Conservation (phyloP, 2,329 filamentous ascomycete species). For the Colletotrichum liaoningense region DNA sequence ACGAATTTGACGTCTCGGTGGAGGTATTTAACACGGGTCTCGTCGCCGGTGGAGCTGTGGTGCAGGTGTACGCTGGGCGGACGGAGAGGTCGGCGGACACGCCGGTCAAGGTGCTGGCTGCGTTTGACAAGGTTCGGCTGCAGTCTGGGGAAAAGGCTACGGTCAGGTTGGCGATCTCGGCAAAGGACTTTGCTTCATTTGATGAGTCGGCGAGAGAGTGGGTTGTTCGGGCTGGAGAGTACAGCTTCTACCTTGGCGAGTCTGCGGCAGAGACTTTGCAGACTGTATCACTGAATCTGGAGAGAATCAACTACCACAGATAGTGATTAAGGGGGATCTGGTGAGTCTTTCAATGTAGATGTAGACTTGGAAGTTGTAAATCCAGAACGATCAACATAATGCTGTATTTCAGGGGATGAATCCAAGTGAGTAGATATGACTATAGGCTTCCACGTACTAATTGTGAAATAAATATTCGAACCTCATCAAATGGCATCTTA, state of each 20-base stretch:
- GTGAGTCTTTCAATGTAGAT: neutral
- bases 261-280: constrained; percentile 40
- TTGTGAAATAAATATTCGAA: too few species aligned
- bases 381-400: too few species aligned
- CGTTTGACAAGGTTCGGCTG: constrained; percentile 44
- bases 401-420: too few species aligned
- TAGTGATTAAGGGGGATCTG: neutral
- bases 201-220: constrained; percentile 40
- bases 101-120: constrained; percentile 45
- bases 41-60: constrained; percentile 61
- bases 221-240: constrained; percentile 42
- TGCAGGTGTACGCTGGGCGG: constrained; percentile 63
- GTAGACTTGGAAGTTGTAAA: too few species aligned
- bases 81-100: neutral
- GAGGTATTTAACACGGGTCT: constrained; percentile 69
- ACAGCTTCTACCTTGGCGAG: constrained; percentile 41
- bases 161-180: constrained; percentile 32
- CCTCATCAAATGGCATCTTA: too few species aligned
- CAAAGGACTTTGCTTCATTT: constrained; percentile 45
- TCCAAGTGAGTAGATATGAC: too few species aligned
- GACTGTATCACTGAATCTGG: neutral
- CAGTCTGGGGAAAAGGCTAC: constrained; percentile 37
- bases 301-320: neutral
- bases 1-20: constrained; percentile 57
- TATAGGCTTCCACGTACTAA: too few species aligned